Evolutionary conservation across 2,329 filamentous ascomycete genomes (phyloP).

Genomic region (Simplicillium sp.): DNA sequence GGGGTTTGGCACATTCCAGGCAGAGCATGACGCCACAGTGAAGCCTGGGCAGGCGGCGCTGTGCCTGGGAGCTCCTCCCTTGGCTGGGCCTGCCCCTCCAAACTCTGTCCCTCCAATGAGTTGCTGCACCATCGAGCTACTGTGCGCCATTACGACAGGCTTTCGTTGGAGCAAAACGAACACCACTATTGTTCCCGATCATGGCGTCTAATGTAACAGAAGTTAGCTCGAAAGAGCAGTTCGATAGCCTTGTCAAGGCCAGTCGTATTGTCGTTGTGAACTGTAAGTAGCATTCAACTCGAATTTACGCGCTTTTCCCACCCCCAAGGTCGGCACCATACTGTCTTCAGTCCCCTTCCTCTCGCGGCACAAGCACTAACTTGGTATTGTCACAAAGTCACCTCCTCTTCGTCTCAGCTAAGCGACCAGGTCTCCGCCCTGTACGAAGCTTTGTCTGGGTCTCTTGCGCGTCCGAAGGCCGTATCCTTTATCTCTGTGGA

Average conservation of each 20-base stretch:
- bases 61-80: too few species aligned
- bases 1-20: too few species aligned
- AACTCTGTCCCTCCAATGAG: too few species aligned
- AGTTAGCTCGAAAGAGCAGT: constrained; percentile 46
- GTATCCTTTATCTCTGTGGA: constrained; percentile 86
- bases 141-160: too few species aligned
- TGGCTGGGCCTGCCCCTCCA: too few species aligned
- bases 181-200: too few species aligned
- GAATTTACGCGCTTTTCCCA: background rate
- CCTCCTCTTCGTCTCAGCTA: constrained; percentile 76
- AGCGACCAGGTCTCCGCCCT: constrained; percentile 77
- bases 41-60: too few species aligned
- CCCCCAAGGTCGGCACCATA: constrained; percentile 8
- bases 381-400: constrained; percentile 49
- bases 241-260: constrained; percentile 56
- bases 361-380: constrained; percentile 1
- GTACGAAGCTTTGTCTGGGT: constrained; percentile 66
- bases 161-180: too few species aligned
- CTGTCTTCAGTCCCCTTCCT: constrained; percentile 3
- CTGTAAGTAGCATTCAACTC: constrained; percentile 52
- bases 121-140: too few species aligned
- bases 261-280: constrained; percentile 78
- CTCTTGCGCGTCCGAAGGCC: constrained; percentile 59
- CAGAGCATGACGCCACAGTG: too few species aligned
- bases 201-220: too few species aligned